phyloP scores from a whole-genome alignment of 73 alveolate species.

The Blepharisma japonicum region DNA sequence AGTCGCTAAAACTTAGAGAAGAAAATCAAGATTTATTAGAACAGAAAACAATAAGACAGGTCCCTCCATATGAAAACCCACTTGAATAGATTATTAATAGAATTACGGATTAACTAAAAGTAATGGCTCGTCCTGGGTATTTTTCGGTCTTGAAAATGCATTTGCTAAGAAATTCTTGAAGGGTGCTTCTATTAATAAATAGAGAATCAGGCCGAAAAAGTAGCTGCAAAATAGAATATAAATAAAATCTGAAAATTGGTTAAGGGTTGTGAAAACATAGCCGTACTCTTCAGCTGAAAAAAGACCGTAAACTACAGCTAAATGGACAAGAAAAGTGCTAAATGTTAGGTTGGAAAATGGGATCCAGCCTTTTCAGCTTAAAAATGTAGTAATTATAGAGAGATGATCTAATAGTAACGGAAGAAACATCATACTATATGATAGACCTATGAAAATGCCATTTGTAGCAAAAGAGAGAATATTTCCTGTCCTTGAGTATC shows the following conservation, averaged over 20 bases:
- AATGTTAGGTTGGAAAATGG: constrained; percentile 2
- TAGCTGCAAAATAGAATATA: neutral
- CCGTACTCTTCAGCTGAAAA: neutral
- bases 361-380: neutral
- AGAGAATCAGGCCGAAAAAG: no score
- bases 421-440: neutral
- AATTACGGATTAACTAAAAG: neutral
- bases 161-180: neutral
- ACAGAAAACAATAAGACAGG: constrained; percentile 13
- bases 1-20: neutral
- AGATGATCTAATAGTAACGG: neutral
- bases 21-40: constrained; percentile 16
- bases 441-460: neutral
- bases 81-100: neutral
- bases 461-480: neutral
- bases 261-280: neutral
- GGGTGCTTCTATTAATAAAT: neutral
- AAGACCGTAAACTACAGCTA: neutral
- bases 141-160: neutral
- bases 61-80: constrained; percentile 16
- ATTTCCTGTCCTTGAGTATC: neutral
- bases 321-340: constrained; percentile 1
- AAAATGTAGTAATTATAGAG: neutral
- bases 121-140: neutral
- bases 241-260: neutral